These are phyloP conservation scores for Actinomortierella ambigua DNA, from an alignment of 371 early-diverging fungal species.

Conservation along the genomic window DNA sequence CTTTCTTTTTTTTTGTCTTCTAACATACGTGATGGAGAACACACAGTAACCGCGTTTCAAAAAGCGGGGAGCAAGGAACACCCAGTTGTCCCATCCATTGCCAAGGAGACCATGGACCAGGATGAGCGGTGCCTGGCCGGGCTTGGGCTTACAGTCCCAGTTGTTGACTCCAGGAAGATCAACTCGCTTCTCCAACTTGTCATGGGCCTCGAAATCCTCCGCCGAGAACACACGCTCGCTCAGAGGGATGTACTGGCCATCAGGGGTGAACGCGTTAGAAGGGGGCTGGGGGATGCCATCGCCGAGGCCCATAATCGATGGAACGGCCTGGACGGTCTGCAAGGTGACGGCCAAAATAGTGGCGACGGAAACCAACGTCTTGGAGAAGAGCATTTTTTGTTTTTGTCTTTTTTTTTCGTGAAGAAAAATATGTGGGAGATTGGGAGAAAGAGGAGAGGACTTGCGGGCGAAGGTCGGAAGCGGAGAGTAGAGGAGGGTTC, in stretches of 20 bases:
- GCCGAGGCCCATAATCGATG: slow-evolving; percentile 9
- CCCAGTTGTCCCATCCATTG: slow-evolving; percentile 45
- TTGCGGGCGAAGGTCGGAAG: no score
- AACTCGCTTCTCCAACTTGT: slow-evolving; percentile 25
- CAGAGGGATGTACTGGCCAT: slow-evolving; percentile 20
- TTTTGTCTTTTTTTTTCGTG: background rate
- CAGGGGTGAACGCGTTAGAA: no score
- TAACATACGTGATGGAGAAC: slow-evolving; percentile 18
- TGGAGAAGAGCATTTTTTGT: slow-evolving; percentile 24
- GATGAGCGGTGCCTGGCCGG: slow-evolving; percentile 17
- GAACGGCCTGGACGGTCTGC: slow-evolving; percentile 26
- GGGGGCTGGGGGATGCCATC: slow-evolving; percentile 1
- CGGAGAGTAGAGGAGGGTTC: background rate
- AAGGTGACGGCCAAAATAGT: slow-evolving; percentile 22
- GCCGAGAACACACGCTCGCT: slow-evolving; percentile 31
- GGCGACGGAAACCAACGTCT: slow-evolving; percentile 19
- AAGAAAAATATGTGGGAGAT: background rate
- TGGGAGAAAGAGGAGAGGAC: background rate
- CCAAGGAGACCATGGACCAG: slow-evolving; percentile 30
- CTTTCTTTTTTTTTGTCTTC: no score
- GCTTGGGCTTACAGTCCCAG: slow-evolving; percentile 36
- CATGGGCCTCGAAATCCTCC: slow-evolving; percentile 17
- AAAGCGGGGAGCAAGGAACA: slow-evolving; percentile 36
- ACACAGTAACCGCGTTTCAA: slow-evolving; percentile 28
- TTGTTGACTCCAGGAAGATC: slow-evolving; percentile 21